Evolutionary conservation across 208 protist species (phyloP), one percentile per base, ranked within the genome.

Genomic region (Acanthamoeba divionensis): DNA sequence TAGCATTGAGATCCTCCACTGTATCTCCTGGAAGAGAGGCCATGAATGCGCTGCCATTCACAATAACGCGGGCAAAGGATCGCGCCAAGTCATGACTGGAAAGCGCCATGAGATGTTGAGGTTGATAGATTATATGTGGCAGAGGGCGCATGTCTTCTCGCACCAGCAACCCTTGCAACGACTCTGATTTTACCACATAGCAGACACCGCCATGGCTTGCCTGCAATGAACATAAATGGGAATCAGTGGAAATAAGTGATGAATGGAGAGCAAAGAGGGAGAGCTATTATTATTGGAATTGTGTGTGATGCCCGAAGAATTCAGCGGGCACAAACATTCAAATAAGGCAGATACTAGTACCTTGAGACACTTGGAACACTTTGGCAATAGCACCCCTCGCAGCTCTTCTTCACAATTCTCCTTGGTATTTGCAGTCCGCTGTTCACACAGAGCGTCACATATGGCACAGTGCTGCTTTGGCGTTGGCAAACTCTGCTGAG

Each of bases 51-150:
- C 15, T 9, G 10, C 77, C 77, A 3, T 29, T 36, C 4, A n/a
- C 33, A 12, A 87, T 41, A 12, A 67, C 52, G 31, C 67, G 44
- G 48, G 54, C 29, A 36, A 87, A 87, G 31, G 54, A 24, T 36
- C 67, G 55, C 13, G 77, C 67, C 21, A 87, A 45, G 77, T 67
- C 24, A 52, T 87, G 77, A 2, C 55, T 15, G 6, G 77, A 38
- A 41, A 12, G 48, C 4, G 55, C 2, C 15, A 21, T 38, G n/a
- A 67, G 52, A n/a, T 60, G 41, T 2, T 5, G 36, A 0, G 77
- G 77, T 21, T 67, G 77, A 36, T 87, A 87, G 77, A 87, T 29
- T 57, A 67, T n/a, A 67, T 87, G 77, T n/a, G 77, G 77, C 54
- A 87, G 36, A 18, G 77, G 67, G 6, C 21, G 21, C 18, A 41